Evolutionary conservation across 108 stramenopile genomes (phyloP).

Genomic region (Cylindrotheca closterium): DNA sequence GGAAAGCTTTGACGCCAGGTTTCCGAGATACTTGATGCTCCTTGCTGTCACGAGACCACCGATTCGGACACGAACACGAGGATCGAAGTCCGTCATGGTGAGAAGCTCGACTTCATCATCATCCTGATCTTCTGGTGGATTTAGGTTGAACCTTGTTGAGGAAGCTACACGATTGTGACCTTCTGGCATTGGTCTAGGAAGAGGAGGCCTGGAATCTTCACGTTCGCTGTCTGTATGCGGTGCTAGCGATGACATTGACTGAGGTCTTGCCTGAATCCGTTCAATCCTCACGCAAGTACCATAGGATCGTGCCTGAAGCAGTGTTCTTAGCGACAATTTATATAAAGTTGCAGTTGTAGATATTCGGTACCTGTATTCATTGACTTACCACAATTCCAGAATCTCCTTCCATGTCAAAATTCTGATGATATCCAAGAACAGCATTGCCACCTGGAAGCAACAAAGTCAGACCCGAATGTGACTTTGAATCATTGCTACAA

Average conservation of each 20-base stretch:
- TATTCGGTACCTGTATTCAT: neutral
- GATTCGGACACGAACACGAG: conserved; percentile 82
- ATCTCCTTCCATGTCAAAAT: conserved; percentile 97
- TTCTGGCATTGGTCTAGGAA: neutral
- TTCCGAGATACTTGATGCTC: conserved; percentile 93
- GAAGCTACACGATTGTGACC: conserved; percentile 1
- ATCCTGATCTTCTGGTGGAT: conserved; percentile 13
- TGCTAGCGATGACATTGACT: neutral
- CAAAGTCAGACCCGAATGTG: too few relatives aligned
- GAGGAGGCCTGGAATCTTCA: conserved; percentile 16
- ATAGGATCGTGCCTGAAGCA: conserved; percentile 70
- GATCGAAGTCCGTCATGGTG: conserved; percentile 85
- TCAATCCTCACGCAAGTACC: conserved; percentile 92
- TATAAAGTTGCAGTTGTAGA: too few relatives aligned
- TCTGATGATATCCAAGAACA: conserved; percentile 73
- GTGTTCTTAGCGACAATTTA: too few relatives aligned
- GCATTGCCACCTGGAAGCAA: conserved; percentile 24
- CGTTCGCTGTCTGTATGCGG: conserved; percentile 31
- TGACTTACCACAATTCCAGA: conserved; percentile 78
- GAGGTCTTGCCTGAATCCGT: conserved; percentile 17
- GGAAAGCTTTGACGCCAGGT: conserved; percentile 75
- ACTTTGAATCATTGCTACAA: too few relatives aligned
- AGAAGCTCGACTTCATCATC: conserved; percentile 87
- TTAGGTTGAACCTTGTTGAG: conserved; percentile 5
- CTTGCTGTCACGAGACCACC: conserved; percentile 94